A percentile compares a stretch with the other conserved stretches of the same genome.
These are phyloP conservation scores for Oenanthe sinensis DNA, from an alignment of 129 eudicot genomes.

Conservation along the genomic window DNA sequence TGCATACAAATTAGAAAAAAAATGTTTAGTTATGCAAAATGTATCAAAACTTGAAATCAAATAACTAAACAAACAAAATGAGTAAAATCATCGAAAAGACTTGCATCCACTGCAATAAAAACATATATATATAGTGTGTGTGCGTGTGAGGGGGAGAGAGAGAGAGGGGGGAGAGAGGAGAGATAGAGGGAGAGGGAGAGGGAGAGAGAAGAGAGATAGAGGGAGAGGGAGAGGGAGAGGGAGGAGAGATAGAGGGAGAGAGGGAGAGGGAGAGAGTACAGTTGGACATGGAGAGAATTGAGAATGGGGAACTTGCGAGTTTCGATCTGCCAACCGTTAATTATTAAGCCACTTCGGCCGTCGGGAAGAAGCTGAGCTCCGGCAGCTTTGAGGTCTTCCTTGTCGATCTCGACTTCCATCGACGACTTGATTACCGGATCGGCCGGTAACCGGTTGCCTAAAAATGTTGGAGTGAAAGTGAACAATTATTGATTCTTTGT, in stretches of 20 bases:
- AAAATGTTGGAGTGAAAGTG: background rate
- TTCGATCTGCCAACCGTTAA: slow-evolving; percentile 96
- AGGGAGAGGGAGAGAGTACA: slow-evolving; percentile 34
- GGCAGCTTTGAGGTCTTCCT: slow-evolving; percentile 62
- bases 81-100: no score
- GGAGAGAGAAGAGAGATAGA: no score
- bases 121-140: background rate
- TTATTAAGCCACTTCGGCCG: slow-evolving; percentile 59
- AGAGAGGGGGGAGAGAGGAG: background rate
- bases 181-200: no score
- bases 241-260: slow-evolving; percentile 3
- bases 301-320: slow-evolving; percentile 70
- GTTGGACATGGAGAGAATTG: slow-evolving; percentile 52
- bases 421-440: background rate
- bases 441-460: background rate
- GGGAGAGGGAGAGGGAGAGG: no score
- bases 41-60: background rate
- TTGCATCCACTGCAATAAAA: no score
- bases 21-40: background rate
- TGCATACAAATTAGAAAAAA: background rate
- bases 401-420: slow-evolving; percentile 60
- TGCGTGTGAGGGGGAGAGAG: no score
- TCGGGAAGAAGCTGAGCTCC: slow-evolving; percentile 58
- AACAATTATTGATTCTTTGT: no score
- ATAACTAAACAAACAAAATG: background rate